These are phyloP conservation scores for Lepidium sativum DNA, from an alignment of 345 rosid genomes.

Conservation along the genomic window DNA sequence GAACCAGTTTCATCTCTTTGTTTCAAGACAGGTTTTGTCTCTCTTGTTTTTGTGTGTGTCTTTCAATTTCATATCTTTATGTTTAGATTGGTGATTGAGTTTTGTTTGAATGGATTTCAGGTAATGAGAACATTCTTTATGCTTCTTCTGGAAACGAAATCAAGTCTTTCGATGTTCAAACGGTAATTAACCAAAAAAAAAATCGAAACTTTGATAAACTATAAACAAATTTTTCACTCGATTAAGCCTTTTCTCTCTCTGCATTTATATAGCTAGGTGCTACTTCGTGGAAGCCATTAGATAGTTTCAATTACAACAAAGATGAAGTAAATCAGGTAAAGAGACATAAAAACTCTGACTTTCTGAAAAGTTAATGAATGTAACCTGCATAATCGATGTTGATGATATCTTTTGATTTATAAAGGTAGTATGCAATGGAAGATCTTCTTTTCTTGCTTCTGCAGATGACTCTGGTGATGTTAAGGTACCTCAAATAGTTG, in stretches of 20 bases:
- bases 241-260: neutral
- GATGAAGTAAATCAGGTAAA: slow-evolving; percentile 88
- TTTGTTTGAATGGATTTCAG: slow-evolving; percentile 24
- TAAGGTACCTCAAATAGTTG: slow-evolving; percentile 40
- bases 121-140: slow-evolving; percentile 67
- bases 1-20: slow-evolving; percentile 69
- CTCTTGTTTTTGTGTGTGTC: neutral
- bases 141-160: slow-evolving; percentile 59
- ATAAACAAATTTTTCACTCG: neutral
- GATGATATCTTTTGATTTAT: neutral
- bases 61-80: neutral
- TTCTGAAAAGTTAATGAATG: neutral
- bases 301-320: slow-evolving; percentile 60
- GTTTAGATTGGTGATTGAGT: neutral
- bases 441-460: slow-evolving; percentile 71
- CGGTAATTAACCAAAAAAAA: slow-evolving; percentile 43
- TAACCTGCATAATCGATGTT: neutral
- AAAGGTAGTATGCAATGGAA: slow-evolving; percentile 47
- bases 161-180: slow-evolving; percentile 71
- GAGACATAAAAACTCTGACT: neutral
- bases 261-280: slow-evolving; percentile 25
- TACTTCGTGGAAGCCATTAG: slow-evolving; percentile 49
- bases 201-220: neutral
- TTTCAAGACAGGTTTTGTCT: slow-evolving; percentile 59
- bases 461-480: slow-evolving; percentile 80